These are phyloP conservation scores for Backusella tarrabulga DNA, from an alignment of 192 early-diverging fungal genomes.

Conservation along the genomic window DNA sequence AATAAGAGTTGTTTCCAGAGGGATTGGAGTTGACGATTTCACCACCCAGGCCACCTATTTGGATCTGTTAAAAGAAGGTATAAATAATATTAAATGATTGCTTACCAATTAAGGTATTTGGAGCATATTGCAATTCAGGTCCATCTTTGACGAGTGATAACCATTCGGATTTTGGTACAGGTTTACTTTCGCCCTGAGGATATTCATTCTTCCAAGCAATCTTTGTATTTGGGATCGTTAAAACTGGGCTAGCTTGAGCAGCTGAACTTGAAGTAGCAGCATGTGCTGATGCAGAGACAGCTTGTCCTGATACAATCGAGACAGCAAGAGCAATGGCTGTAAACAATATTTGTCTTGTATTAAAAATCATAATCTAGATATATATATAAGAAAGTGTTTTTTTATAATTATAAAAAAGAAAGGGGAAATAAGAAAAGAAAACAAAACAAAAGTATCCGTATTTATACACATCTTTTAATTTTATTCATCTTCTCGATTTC, in stretches of 20 bases:
- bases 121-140: slow-evolving; percentile 37
- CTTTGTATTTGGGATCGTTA: slow-evolving; percentile 18
- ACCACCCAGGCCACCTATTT: neutral
- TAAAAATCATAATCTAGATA: slow-evolving; percentile 7
- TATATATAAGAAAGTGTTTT: neutral
- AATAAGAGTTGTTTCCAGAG: slow-evolving; percentile 30
- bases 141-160: slow-evolving; percentile 32
- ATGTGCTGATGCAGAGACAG: neutral
- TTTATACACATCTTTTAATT: neutral
- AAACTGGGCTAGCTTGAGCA: neutral
- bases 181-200: slow-evolving; percentile 33
- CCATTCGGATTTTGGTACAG: slow-evolving; percentile 39
- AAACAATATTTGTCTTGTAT: neutral
- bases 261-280: neutral
- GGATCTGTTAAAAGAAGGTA: neutral
- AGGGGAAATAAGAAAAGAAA: neutral
- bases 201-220: slow-evolving; percentile 35
- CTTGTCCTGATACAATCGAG: neutral
- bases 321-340: slow-evolving; percentile 13
- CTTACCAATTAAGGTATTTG: slow-evolving; percentile 28
- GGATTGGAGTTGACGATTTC: slow-evolving; percentile 19
- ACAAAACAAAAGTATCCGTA: neutral
- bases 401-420: neutral
- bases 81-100: neutral
- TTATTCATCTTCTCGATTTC: neutral